Percentiles rank a stretch among this genome's conserved stretches.
Evolutionary conservation across 1,284 basidiomycete genomes (phyloP).

Genomic region (Trametes polyzona): DNA sequence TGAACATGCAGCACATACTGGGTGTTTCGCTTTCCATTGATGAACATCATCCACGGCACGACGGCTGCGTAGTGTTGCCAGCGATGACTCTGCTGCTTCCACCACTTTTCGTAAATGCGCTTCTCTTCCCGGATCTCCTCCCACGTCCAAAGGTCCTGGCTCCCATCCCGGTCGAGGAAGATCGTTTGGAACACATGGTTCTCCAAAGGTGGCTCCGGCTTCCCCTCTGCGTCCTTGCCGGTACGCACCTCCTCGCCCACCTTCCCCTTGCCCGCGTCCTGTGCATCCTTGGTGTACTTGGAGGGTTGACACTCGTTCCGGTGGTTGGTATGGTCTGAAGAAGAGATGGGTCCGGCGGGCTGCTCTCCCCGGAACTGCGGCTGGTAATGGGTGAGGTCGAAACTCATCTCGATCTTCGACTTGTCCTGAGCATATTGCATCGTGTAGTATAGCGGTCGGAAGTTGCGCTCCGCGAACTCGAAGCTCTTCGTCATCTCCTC

Average conservation of each 20-base stretch:
- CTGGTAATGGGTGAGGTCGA: conserved; percentile 62
- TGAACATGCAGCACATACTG: conserved; percentile 40
- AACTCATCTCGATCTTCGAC: conserved; percentile 66
- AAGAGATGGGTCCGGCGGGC: conserved; percentile 31
- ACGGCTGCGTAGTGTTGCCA: conserved; percentile 61
- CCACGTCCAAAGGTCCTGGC: conserved; percentile 53
- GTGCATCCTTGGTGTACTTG: conserved; percentile 19
- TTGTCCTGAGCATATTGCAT: conserved; percentile 58
- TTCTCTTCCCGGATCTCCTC: conserved; percentile 53
- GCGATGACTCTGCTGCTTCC: conserved; percentile 64
- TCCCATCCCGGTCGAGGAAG: conserved; percentile 58
- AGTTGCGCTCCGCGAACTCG: conserved; percentile 50
- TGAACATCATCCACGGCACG: conserved; percentile 64
- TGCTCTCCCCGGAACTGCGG: conserved; percentile 45
- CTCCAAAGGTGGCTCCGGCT: conserved; percentile 37
- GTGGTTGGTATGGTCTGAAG: conserved; percentile 24
- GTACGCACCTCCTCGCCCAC: conserved; percentile 27
- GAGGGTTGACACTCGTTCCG: conserved; percentile 28
- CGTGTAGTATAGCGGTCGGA: conserved; percentile 60
- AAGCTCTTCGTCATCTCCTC: conserved; percentile 46
- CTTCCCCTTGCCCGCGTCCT: conserved; percentile 21
- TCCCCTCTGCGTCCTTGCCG: conserved; percentile 28
- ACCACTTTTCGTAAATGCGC: conserved; percentile 60
- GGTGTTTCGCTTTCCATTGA: conserved; percentile 56
- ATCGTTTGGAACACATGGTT: conserved; percentile 69